phyloP scores from a whole-genome alignment of 148 eudicot species.

The Rhododendron simsii region DNA sequence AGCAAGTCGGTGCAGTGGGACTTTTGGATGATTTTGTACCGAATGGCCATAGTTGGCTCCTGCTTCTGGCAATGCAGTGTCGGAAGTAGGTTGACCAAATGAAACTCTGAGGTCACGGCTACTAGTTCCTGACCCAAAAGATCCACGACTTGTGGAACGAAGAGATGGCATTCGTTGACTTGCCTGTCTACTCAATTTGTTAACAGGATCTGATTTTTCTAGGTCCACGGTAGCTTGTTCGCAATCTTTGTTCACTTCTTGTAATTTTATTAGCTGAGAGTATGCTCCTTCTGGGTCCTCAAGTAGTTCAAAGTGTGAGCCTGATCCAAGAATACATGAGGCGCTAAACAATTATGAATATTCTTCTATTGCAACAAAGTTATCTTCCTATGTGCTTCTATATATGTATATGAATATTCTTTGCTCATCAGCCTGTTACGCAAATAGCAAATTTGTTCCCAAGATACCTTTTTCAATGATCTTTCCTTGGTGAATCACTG shows the following conservation, averaged over 20 bases:
- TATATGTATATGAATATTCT: background rate
- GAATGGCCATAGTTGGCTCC: conserved; percentile 2
- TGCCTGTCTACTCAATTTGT: conserved; percentile 28
- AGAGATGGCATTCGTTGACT: conserved; percentile 40
- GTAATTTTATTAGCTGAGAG: conserved; percentile 65
- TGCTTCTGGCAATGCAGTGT: conserved; percentile 11
- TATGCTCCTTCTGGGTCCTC: conserved; percentile 81
- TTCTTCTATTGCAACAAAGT: background rate
- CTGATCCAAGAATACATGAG: conserved; percentile 24
- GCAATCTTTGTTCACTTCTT: conserved; percentile 45
- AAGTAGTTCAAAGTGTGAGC: conserved; percentile 55
- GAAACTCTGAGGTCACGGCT: conserved; percentile 26
- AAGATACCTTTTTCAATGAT: too few relatives aligned
- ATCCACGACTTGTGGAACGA: conserved; percentile 46
- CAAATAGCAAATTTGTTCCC: background rate
- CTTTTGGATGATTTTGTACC: conserved; percentile 31
- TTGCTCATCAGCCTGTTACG: background rate
- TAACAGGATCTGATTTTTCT: conserved; percentile 17
- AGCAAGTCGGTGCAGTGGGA: conserved; percentile 48
- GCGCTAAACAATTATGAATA: background rate
- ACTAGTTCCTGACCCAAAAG: conserved; percentile 41
- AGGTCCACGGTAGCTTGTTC: conserved; percentile 10
- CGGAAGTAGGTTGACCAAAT: conserved; percentile 33
- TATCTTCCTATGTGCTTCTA: background rate
- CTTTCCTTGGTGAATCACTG: too few relatives aligned